A percentile compares a stretch with the other conserved stretches of the same genome.
Evolutionary conservation across 2,329 filamentous ascomycete species (phyloP).

Genomic region (Epicoccum nigrum): DNA sequence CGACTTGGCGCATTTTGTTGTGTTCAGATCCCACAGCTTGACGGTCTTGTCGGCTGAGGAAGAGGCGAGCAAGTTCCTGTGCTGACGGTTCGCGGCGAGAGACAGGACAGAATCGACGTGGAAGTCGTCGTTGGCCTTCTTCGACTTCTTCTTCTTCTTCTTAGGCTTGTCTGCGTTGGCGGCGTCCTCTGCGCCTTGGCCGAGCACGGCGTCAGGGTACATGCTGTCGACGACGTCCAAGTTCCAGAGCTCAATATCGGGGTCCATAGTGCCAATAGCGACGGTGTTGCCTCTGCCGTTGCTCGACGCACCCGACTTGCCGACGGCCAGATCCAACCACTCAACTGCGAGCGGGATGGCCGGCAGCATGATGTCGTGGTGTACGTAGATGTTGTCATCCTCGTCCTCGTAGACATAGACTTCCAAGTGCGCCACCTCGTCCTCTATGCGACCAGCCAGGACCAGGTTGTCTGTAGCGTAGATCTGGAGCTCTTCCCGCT

Average conservation of each 20-base stretch:
- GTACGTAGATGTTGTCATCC: constrained; percentile 95
- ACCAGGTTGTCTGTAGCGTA: constrained; percentile 91
- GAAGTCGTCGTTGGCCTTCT: constrained; percentile 87
- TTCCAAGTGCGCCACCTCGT: constrained; percentile 94
- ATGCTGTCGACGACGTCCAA: constrained; percentile 95
- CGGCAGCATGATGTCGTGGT: constrained; percentile 99
- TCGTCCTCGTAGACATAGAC: constrained; percentile 97
- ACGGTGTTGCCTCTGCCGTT: constrained; percentile 85
- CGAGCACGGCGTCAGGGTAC: constrained; percentile 96
- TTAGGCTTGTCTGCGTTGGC: constrained; percentile 65
- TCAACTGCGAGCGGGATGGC: constrained; percentile 94
- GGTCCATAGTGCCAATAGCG: constrained; percentile 95
- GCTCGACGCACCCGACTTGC: constrained; percentile 60
- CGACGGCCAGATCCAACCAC: constrained; percentile 92
- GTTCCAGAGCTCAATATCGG: constrained; percentile 98
- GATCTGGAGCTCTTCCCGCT: constrained; percentile 92
- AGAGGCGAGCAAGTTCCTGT: constrained; percentile 92
- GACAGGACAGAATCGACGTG: constrained; percentile 94
- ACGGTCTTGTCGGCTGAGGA: constrained; percentile 96
- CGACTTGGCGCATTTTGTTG: constrained; percentile 89
- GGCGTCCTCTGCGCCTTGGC: constrained; percentile 62
- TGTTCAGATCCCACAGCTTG: constrained; percentile 97
- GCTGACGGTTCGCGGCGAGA: constrained; percentile 88
- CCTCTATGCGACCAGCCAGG: constrained; percentile 90
- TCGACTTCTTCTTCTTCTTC: constrained; percentile 89